phyloP scores from a whole-genome alignment of 2,329 filamentous ascomycete species.

The Exserohilum turcica region DNA sequence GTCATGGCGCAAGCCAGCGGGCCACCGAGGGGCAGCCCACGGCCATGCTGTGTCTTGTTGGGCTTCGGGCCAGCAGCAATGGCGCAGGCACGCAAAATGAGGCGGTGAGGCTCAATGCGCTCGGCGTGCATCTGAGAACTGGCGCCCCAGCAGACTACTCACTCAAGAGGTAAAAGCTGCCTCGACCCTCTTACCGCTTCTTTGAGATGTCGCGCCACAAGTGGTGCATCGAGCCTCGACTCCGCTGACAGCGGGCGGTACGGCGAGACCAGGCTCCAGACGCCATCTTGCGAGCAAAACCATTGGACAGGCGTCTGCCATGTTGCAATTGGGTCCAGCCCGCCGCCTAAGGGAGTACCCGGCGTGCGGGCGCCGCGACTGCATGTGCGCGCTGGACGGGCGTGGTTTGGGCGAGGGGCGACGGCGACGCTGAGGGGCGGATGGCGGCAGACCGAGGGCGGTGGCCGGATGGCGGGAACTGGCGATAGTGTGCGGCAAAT shows the following conservation, averaged over 20 bases:
- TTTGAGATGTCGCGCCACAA: constrained; percentile 33
- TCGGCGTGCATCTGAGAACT: constrained; percentile 28
- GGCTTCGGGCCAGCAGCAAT: constrained; percentile 24
- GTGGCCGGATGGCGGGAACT: no score
- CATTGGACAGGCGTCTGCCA: constrained; percentile 40
- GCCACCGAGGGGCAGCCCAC: constrained; percentile 17
- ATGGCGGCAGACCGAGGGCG: no score
- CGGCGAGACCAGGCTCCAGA: constrained; percentile 23
- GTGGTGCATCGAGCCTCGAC: constrained; percentile 17
- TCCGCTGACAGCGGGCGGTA: constrained; percentile 29
- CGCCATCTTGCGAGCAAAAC: constrained; percentile 17
- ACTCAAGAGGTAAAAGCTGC: constrained; percentile 36
- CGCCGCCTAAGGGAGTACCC: constrained; percentile 10
- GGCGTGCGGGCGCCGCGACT: constrained; percentile 3
- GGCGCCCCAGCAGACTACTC: constrained; percentile 30
- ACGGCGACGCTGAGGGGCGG: no score
- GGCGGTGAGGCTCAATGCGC: constrained; percentile 33
- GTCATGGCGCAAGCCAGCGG: constrained; percentile 30
- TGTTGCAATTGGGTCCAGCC: constrained; percentile 27
- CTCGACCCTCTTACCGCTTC: constrained; percentile 42
- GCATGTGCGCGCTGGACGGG: neutral
- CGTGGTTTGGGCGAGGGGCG: neutral
- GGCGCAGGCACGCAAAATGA: constrained; percentile 20
- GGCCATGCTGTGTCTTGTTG: constrained; percentile 6
- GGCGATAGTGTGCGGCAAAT: neutral